Evolutionary conservation across 148 eudicot genomes (phyloP).

Genomic region (Vaccinium macrocarpon): DNA sequence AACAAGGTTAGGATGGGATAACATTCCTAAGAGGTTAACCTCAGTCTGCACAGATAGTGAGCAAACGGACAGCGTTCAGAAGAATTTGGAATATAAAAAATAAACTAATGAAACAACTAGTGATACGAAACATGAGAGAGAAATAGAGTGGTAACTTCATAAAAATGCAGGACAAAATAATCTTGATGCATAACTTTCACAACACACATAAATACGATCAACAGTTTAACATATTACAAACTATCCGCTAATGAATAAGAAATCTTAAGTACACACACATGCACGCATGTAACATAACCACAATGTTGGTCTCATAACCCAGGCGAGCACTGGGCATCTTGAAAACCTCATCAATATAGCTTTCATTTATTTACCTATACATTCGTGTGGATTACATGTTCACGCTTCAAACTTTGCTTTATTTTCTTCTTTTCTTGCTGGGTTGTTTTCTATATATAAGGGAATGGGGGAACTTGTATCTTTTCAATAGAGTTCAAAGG

Average conservation of each 20-base stretch:
- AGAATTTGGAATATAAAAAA: neutral
- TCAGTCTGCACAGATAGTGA: slow-evolving; percentile 53
- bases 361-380: no score
- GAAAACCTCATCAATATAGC: neutral
- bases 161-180: neutral
- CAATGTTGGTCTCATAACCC: neutral
- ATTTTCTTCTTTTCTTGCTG: neutral
- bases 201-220: neutral
- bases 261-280: neutral
- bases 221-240: neutral
- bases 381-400: neutral
- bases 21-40: slow-evolving; percentile 73
- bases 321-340: neutral
- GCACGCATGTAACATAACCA: neutral
- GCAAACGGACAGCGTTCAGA: no score
- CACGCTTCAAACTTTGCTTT: neutral
- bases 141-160: neutral
- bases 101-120: neutral
- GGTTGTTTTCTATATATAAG: neutral
- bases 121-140: neutral
- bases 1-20: slow-evolving; percentile 82
- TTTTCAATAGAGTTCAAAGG: neutral
- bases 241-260: neutral
- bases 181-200: neutral
- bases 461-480: neutral